Evolutionary conservation across 83 land plant species (phyloP), one percentile per base, ranked within the genome.

Genomic region (Picea engelmannii): DNA sequence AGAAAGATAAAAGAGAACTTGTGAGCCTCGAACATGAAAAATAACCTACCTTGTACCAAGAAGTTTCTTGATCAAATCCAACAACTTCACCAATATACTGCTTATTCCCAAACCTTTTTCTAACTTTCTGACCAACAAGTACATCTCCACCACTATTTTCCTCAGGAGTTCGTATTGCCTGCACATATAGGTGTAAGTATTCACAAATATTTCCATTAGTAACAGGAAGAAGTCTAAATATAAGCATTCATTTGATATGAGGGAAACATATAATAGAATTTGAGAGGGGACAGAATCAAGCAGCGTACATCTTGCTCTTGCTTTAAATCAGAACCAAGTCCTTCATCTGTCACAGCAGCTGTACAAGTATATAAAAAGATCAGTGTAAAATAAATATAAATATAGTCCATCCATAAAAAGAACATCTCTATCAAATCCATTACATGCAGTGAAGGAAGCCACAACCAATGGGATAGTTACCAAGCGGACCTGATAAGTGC

Each of bases 271-370:
- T 35, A 40, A 42, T 70, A 17, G 38, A 69, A 70, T 70, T 70
- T 70, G 44, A 40, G 40, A 38, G 23, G 21, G 74, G 47, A n/a
- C 6, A 12, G 10, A 40, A 40, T 38, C 10, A 40, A 1, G 20
- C 44, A 16, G 49, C 21, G 18, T 70, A 70, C 75, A 40, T 35
- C 75, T 40, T 70, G 10, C 75, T 70, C 75, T 18, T 70, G 75
- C 21, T 70, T 42, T 70, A 47, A 3, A 18, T 40, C n/a, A n/a
- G 21, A 70, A n/a, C 40, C n/a, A 5, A 70, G 75, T 35, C 49
- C 74, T 69, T 44, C 21, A 15, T 69, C 74, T 13, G 20, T 69
- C 47, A 38, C 44, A 17, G 40, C 47, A 31, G 74, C 40, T 69
- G 74, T 69, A 18, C 5, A 38, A 69, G 20, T 20, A 35, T 44